Evolutionary conservation across 441 rosid genomes (phyloP).

Genomic region (Bocquillonia castaneifolia): DNA sequence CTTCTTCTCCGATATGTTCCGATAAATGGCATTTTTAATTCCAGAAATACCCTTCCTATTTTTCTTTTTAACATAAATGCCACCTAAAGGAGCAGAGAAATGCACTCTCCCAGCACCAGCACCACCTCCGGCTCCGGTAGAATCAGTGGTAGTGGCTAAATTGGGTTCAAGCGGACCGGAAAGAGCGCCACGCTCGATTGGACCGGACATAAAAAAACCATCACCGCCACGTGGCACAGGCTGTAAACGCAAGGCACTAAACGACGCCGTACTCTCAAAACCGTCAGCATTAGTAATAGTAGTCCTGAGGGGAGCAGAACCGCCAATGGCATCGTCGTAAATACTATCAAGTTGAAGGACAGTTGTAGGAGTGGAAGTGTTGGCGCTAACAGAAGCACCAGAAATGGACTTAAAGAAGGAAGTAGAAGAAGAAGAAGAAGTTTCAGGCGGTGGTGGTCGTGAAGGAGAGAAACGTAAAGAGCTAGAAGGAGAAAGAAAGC

Average conservation of each 20-base stretch:
- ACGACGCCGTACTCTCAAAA: conserved; percentile 87
- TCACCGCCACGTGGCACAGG: conserved; percentile 68
- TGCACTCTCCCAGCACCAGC: conserved; percentile 54
- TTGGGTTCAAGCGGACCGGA: conserved; percentile 66
- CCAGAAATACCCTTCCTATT: conserved; percentile 56
- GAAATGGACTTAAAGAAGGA: conserved; percentile 71
- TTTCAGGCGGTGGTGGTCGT: conserved; percentile 28
- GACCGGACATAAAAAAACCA: conserved; percentile 76
- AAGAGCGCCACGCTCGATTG: conserved; percentile 64
- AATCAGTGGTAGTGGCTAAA: no score
- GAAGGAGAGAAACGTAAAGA: conserved; percentile 83
- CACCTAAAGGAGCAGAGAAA: conserved; percentile 94
- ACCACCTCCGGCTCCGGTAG: no score
- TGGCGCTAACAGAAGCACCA: conserved; percentile 91
- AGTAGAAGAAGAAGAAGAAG: not conserved
- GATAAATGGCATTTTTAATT: conserved; percentile 44
- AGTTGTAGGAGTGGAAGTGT: conserved; percentile 72
- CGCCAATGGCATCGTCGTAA: conserved; percentile 69
- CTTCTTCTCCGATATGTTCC: conserved; percentile 68
- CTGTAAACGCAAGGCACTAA: conserved; percentile 80
- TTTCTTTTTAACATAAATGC: conserved; percentile 54
- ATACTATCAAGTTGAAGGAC: conserved; percentile 67
- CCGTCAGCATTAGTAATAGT: conserved; percentile 56
- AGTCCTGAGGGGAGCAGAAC: conserved; percentile 29
- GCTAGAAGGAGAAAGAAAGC: conserved; percentile 71